Percentiles rank a stretch among this genome's conserved stretches.
phyloP scores from a whole-genome alignment of 805 yeast species.

The Hemisphaericaspora nanyangensis region DNA sequence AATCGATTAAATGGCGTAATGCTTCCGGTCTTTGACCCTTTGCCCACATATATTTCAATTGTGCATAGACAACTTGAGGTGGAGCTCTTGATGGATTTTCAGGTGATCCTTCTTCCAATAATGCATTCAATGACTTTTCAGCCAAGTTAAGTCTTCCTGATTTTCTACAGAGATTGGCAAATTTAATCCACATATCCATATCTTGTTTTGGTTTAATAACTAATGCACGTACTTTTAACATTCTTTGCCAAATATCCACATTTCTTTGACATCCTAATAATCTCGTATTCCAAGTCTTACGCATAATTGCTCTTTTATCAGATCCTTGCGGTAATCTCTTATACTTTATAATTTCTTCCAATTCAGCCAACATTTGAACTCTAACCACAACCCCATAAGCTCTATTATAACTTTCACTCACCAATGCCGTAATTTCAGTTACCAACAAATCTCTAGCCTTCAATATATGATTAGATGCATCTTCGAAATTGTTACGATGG shows the following conservation, averaged over 20 bases:
- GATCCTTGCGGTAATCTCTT: constrained; percentile 82
- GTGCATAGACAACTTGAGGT: constrained; percentile 96
- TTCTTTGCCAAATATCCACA: constrained; percentile 98
- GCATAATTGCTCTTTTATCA: constrained; percentile 70
- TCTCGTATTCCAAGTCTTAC: constrained; percentile 92
- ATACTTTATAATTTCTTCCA: constrained; percentile 90
- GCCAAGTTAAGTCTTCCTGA: constrained; percentile 91
- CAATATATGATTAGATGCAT: constrained; percentile 72
- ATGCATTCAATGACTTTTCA: constrained; percentile 79
- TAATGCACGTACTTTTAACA: constrained; percentile 86
- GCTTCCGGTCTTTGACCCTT: constrained; percentile 88
- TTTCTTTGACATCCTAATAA: constrained; percentile 91
- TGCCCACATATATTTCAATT: constrained; percentile 95
- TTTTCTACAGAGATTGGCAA: constrained; percentile 93
- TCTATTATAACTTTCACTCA: constrained; percentile 92
- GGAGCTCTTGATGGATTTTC: constrained; percentile 74
- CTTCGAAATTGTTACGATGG: constrained; percentile 81
- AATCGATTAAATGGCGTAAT: constrained; percentile 76
- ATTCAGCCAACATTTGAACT: constrained; percentile 94
- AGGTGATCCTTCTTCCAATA: constrained; percentile 71
- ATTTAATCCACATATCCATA: constrained; percentile 97
- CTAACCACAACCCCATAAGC: constrained; percentile 96
- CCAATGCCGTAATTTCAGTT: constrained; percentile 90
- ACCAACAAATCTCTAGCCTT: constrained; percentile 86
- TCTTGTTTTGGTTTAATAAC: constrained; percentile 95